phyloP scores from a whole-genome alignment of 495 filamentous ascomycete species.

The Neurospora sp. region DNA sequence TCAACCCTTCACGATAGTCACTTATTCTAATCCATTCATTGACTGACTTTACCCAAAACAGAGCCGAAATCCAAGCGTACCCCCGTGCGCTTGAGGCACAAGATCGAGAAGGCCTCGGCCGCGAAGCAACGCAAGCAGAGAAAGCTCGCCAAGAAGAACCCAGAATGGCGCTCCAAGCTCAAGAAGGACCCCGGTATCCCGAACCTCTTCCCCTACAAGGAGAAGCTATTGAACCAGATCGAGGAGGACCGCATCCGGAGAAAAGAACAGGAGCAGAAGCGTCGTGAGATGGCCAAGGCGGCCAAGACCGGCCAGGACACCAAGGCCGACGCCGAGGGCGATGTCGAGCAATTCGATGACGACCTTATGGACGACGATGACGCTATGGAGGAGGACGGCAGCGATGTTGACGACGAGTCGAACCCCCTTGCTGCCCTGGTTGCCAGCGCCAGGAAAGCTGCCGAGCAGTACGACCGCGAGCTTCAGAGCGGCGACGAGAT shows the following conservation, averaged over 20 bases:
- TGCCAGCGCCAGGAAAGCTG: constrained; percentile 80
- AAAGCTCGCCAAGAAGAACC: constrained; percentile 90
- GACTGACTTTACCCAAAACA: constrained; percentile 21
- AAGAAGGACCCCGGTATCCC: constrained; percentile 98
- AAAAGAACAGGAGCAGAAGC: constrained; percentile 63
- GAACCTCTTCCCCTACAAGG: constrained; percentile 96
- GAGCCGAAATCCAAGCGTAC: constrained; percentile 91
- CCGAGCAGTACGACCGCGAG: constrained; percentile 65
- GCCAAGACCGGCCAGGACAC: constrained; percentile 35
- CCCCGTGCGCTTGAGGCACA: constrained; percentile 80
- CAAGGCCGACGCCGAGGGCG: constrained; percentile 38
- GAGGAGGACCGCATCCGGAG: constrained; percentile 76
- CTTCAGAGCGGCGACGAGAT: constrained; percentile 47
- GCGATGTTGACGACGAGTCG: constrained; percentile 43
- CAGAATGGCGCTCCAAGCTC: constrained; percentile 82
- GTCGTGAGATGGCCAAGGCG: constrained; percentile 61
- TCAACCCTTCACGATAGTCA: not conserved
- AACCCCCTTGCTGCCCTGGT: constrained; percentile 90
- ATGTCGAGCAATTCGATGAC: constrained; percentile 29
- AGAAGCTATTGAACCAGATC: constrained; percentile 85
- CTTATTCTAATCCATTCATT: not conserved
- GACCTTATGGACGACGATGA: constrained; percentile 18
- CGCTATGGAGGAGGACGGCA: constrained; percentile 39
- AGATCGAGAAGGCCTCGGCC: constrained; percentile 88
- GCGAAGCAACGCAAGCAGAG: constrained; percentile 82